Evolutionary conservation across 441 rosid species (phyloP), one percentile per base, ranked within the genome.

Genomic region (Adansonia madagascariensis): DNA sequence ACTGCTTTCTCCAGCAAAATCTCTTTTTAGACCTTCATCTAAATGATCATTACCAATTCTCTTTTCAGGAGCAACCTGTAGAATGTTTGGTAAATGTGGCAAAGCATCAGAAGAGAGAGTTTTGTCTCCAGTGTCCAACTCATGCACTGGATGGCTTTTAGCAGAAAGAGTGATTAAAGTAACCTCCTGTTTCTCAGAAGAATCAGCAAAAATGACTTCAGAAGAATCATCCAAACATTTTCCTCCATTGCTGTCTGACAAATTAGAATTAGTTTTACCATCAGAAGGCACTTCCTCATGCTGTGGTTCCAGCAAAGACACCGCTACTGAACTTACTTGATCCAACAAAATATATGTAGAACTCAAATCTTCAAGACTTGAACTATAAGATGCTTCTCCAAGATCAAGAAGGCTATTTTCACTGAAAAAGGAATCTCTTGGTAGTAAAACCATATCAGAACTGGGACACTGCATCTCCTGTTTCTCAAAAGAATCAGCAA

Each of bases 291-390:
- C 76, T 73, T 83, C 89, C 77, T 61, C 84, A 62, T 73, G 73
- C 75, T 85, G 83, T 57, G 86, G 75, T 80, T 73, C 85, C 55
- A 74, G 71, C 27, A 75, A 78, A 27, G 83, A 79, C 79, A 53
- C 78, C 76, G 9, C 62, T 47, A 46, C 9, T 20, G 83, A 79
- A 71, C 77, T 66, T 67, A 81, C 68, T 81, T 70, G 61, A 80
- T 81, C 84, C 71, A 82, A 75, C 46, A 85, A 82, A 71, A 44
- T 75, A 75, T 52, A 52, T 62, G 75, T 60, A 12, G 80, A 57
- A 79, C 89, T 79, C 50, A 82, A 83, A 87, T 85, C 86, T 50
- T 79, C 50, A 81, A 74, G 74, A 74, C 52, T 71, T 41, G 83
- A 86, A 68, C 75, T 70, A 77, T 47, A 56, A 67, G 93, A 81